These are phyloP conservation scores for Cryptosporidium andersoni DNA, from an alignment of 169 alveolate species.

Conservation along the genomic window DNA sequence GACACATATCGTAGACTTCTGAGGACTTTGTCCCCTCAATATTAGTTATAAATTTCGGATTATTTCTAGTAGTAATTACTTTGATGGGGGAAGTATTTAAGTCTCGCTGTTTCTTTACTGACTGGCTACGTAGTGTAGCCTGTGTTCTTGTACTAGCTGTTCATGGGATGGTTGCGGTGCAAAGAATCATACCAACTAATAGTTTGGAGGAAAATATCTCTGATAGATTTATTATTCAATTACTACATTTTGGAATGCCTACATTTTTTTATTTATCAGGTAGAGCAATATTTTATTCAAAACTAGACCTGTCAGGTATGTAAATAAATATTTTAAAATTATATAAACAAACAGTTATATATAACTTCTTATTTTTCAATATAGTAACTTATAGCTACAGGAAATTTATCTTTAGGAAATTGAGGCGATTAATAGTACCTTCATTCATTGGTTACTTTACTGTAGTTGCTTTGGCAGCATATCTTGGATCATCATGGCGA, in stretches of 20 bases:
- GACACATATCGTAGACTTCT: neutral
- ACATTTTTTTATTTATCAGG: conserved; percentile 63
- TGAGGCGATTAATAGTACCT: conserved; percentile 23
- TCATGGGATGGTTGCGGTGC: conserved; percentile 56
- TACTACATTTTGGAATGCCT: conserved; percentile 65
- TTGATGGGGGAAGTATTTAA: too few species aligned
- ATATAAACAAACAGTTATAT: neutral
- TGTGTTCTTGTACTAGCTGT: conserved; percentile 53
- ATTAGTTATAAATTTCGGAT: neutral
- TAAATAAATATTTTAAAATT: neutral
- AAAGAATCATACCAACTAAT: conserved; percentile 24
- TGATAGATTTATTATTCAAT: conserved; percentile 6
- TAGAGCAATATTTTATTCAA: conserved; percentile 48
- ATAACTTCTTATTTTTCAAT: neutral
- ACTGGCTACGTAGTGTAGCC: conserved; percentile 67
- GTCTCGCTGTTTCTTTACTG: conserved; percentile 38
- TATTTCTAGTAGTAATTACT: neutral
- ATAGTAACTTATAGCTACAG: neutral
- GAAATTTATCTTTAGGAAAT: conserved; percentile 9
- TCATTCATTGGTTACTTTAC: conserved; percentile 51
- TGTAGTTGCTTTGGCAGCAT: conserved; percentile 69
- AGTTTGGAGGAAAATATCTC: conserved; percentile 26
- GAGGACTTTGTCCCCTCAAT: neutral
- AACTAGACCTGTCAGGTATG: conserved; percentile 28
- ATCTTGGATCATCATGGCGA: conserved; percentile 67